Evolutionary conservation across 78 protist species (phyloP).

Genomic region (Diacronema lutheri): DNA sequence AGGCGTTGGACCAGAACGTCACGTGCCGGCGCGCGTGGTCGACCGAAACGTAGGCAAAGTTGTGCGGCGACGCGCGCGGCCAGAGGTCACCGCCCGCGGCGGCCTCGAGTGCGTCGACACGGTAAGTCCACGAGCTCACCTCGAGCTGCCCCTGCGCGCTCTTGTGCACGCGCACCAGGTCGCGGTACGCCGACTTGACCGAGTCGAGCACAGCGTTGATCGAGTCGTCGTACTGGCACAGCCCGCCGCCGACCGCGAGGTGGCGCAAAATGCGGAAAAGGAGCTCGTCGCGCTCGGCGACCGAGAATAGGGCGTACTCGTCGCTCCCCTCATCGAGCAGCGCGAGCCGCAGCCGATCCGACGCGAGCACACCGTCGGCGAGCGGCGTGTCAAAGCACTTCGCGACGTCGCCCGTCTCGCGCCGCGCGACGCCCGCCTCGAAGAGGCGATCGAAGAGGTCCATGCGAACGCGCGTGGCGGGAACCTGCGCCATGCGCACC

Average conservation of each 20-base stretch:
- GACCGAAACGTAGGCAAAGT: background rate
- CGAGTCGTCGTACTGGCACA: background rate
- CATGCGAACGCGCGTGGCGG: background rate
- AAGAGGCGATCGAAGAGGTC: background rate
- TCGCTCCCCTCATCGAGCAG: background rate
- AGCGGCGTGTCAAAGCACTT: background rate
- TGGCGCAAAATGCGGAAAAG: background rate
- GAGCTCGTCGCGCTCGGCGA: background rate
- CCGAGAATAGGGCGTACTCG: background rate
- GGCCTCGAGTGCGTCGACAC: background rate
- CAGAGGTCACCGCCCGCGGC: background rate
- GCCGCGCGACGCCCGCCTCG: background rate
- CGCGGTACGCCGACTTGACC: background rate
- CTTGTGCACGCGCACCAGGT: background rate
- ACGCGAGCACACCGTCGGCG: background rate
- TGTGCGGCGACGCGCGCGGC: background rate
- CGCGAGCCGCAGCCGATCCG: background rate
- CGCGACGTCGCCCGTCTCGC: background rate
- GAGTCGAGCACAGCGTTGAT: background rate
- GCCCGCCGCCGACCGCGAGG: background rate
- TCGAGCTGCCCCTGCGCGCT: background rate
- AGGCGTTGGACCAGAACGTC: background rate
- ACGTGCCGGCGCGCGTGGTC: background rate
- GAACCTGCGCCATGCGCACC: background rate
- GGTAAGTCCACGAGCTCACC: background rate